Evolutionary conservation across 2,329 filamentous ascomycete species (phyloP).

Genomic region (Graphilbum fragrans): DNA sequence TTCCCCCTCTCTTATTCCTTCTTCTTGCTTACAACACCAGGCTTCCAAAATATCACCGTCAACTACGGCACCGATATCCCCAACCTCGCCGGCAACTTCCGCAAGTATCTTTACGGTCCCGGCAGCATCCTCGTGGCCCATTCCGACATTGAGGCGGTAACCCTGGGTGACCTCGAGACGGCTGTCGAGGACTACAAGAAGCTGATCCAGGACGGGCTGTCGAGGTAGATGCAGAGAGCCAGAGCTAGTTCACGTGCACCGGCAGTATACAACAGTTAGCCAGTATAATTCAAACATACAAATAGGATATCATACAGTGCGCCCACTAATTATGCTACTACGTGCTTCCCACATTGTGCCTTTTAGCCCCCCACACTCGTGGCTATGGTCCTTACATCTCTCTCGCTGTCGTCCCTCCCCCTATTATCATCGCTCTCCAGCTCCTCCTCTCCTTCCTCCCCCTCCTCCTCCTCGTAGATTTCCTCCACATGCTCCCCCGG

Average conservation of each 20-base stretch:
- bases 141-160: constrained; percentile 69
- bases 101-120: constrained; percentile 54
- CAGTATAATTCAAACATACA: too few relatives aligned
- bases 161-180: constrained; percentile 59
- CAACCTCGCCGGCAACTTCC: constrained; percentile 57
- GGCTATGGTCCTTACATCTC: too few relatives aligned
- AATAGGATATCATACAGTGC: too few relatives aligned
- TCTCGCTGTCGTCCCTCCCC: too few relatives aligned
- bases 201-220: constrained; percentile 45
- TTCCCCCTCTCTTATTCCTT: neutral
- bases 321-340: too few relatives aligned
- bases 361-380: too few relatives aligned
- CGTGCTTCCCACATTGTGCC: too few relatives aligned
- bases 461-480: constrained; percentile 26
- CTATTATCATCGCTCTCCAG: constrained; percentile 13
- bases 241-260: too few relatives aligned
- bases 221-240: too few relatives aligned
- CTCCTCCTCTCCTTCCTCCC: too few relatives aligned
- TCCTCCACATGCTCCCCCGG: constrained; percentile 34
- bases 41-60: constrained; percentile 71
- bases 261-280: too few relatives aligned
- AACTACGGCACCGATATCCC: constrained; percentile 94
- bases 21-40: neutral
- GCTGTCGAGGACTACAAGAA: constrained; percentile 72
- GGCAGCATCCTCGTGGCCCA: constrained; percentile 79